Percentiles rank a stretch among this genome's conserved stretches.
phyloP scores from a whole-genome alignment of 1,139 yeast species.

The Eremothecium coryli region DNA sequence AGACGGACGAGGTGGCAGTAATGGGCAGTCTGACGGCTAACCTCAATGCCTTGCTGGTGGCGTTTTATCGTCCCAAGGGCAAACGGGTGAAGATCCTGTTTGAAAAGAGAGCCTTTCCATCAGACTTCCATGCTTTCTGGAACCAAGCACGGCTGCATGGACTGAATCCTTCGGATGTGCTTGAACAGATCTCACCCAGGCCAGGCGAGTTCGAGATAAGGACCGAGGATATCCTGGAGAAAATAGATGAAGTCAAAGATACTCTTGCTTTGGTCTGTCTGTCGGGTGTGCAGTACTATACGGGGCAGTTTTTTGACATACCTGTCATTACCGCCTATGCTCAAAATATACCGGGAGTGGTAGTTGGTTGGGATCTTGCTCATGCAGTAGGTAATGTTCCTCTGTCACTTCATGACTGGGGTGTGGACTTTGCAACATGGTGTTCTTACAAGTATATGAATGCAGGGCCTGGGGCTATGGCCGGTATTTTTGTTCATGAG shows the following conservation, averaged over 20 bases:
- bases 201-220: slow-evolving; percentile 46
- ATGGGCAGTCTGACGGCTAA: slow-evolving; percentile 84
- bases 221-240: slow-evolving; percentile 52
- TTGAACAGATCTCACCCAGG: slow-evolving; percentile 56
- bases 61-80: slow-evolving; percentile 64
- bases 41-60: slow-evolving; percentile 60
- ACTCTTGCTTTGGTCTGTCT: slow-evolving; percentile 66
- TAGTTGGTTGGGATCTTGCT: slow-evolving; percentile 93
- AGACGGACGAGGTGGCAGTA: slow-evolving; percentile 63
- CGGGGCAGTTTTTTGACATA: slow-evolving; percentile 82
- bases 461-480: slow-evolving; percentile 89
- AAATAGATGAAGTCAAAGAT: slow-evolving; percentile 50
- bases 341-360: slow-evolving; percentile 38
- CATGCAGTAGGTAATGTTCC: slow-evolving; percentile 90
- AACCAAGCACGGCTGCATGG: slow-evolving; percentile 65
- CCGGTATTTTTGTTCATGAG: slow-evolving; percentile 69
- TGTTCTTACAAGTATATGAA: slow-evolving; percentile 88
- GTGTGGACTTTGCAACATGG: slow-evolving; percentile 89
- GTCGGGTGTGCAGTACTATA: slow-evolving; percentile 85
- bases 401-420: slow-evolving; percentile 71
- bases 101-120: slow-evolving; percentile 84
- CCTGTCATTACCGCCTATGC: slow-evolving; percentile 54
- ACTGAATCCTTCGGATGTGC: slow-evolving; percentile 40
- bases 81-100: slow-evolving; percentile 61
- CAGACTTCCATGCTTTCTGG: slow-evolving; percentile 79